Base-by-base conservation (phyloP, 129 eudicot species). In the Apium graveolens region DNA sequence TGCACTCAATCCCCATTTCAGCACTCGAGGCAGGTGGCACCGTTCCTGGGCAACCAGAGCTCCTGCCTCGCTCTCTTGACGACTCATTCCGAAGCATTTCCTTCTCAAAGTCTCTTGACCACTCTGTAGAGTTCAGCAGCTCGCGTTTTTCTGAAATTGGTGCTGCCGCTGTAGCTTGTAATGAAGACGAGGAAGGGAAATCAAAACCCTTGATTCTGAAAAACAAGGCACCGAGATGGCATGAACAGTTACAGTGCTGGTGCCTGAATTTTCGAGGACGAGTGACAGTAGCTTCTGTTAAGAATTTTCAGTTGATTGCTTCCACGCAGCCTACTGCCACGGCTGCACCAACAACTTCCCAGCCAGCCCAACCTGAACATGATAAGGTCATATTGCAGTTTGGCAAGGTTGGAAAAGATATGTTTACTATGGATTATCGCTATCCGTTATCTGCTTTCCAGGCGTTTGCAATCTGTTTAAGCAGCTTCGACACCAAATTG, bases 401-500 rank as follows among this genome's bases (percentile, higher is more conserved):
- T 65, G 97, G 97, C 29, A 91, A 91, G 81, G 94, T 91, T 8
- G 97, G 94, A 27, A 91, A 92, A 78, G 96, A 90, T 80, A 86
- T 92, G 91, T 90, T 90, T 69, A 92, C 97, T 7, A 92, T 92
- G 97, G 97, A 92, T 81, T 92, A 92, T 18, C 85, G 96, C 65
- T 92, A 92, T 84, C 97, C 97, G 10, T 78, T 92, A n/a, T 92
- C 97, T 53, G 97, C 97, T 27, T 92, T 92, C 87, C 97, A 92
- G 88, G 97, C 97, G 31, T 90, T 92, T 79, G 97, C 97, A 1
- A 90, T 92, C 48, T 90, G 97, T 80, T 88, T 92, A 79, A 92
- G 97, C 86, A 92, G 97, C 89, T 92, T 92, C 81, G 97, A 92
- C 85, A 92, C 97, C 82, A 92, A 90, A 84, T 86, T 90, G 91